Evolutionary conservation across 2,329 filamentous ascomycete genomes (phyloP).

Genomic region (Zymoseptoria tritici): DNA sequence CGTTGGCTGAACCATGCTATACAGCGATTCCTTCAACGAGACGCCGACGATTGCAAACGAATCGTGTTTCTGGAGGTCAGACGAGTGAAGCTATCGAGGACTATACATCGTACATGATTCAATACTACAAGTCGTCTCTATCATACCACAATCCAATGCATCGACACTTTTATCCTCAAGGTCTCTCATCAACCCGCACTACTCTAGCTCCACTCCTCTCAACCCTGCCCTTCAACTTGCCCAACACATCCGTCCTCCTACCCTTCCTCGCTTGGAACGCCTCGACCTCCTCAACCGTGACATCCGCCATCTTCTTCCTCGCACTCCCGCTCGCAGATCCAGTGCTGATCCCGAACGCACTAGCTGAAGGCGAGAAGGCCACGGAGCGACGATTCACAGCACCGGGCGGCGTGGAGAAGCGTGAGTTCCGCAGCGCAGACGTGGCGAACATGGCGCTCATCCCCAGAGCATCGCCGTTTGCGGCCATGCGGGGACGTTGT

Average conservation of each 20-base stretch:
- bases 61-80: not conserved
- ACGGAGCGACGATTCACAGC: constrained; percentile 26
- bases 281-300: constrained; percentile 36
- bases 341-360: constrained; percentile 21
- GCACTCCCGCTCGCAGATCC: constrained; percentile 23
- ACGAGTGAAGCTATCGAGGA: not conserved
- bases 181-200: not conserved
- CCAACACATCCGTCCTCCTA: constrained; percentile 34
- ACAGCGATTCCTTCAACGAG: no score
- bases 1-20: no score
- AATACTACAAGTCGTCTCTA: not conserved
- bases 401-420: constrained; percentile 24
- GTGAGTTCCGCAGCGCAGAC: constrained; percentile 2
- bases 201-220: constrained; percentile 10
- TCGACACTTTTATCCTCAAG: not conserved
- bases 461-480: constrained; percentile 28
- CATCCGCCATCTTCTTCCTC: constrained; percentile 33
- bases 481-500: constrained; percentile 19
- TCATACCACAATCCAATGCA: not conserved
- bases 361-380: constrained; percentile 17
- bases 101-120: not conserved
- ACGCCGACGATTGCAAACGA: no score
- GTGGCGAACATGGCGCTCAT: constrained; percentile 30
- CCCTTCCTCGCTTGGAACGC: constrained; percentile 27
- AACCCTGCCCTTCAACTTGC: constrained; percentile 32